Base-by-base conservation (phyloP, 768 basidiomycete genomes). In the Phylloporus sp. region DNA sequence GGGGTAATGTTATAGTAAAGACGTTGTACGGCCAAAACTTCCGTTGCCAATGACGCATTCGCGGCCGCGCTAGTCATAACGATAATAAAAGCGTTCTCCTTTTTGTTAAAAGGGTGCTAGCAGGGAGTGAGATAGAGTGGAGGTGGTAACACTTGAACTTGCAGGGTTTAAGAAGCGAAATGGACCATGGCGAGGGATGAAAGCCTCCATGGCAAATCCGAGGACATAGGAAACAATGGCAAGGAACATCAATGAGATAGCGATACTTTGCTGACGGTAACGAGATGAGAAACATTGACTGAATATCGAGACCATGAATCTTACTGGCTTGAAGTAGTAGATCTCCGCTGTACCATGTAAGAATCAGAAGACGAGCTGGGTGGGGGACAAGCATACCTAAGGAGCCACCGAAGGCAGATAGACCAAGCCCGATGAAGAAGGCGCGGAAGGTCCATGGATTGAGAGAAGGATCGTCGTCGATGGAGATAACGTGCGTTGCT, bases 321-420 rank as follows among this genome's bases (percentile, higher is more conserved):
- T 50, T 58, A 78, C 80, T 4, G 80, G 79, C 63, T 82, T 81
- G 64, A 81, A 82, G 59, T 82, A 82, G 61, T 80, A 81, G 24
- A 82, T 81, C 56, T 82, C 74, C 29, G 79, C 79, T 80, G 49
- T 16, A 29, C 23, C 22, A 22, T 23, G 22, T 49, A 5, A 47
- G 57, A 34, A 42, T 4, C 0, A 26, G 23, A 49, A 45, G 20
- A 55, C 49, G 10, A n/a, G 42, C 34, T 22, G 35, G 24, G 44
- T 18, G 4, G 16, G 15, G 35, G 5, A 31, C 24, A 27, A 15
- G 58, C 62, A 15, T 59, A 76, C 78, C 79, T 22, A 82, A 68
- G n/a, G 79, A 73, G 44, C 77, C 74, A 56, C 79, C 77, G 34
- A 81, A 65, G 68, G 73, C 24, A 71, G 80, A 69, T 68, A 79